Evolutionary conservation across 768 basidiomycete species (phyloP).

Genomic region (Lactifluus rugatus): DNA sequence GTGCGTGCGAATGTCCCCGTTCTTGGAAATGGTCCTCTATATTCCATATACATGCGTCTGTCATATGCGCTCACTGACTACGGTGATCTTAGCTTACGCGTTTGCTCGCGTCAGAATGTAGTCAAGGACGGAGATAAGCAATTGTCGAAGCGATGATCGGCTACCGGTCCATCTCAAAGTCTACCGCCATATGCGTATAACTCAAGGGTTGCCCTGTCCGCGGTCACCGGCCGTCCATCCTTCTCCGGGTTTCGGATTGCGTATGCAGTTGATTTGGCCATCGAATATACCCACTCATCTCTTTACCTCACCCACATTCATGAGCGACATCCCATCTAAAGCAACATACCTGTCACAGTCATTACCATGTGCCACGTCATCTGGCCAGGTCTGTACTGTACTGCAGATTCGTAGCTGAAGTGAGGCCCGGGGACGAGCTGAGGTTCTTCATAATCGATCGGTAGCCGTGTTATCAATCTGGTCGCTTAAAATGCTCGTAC

Average conservation of each 20-base stretch:
- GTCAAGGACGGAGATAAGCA: not conserved
- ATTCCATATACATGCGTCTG: not conserved
- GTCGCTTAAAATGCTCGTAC: no score
- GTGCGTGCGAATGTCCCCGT: no score
- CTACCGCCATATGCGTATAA: not conserved
- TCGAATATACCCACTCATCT: not conserved
- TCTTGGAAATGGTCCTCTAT: not conserved
- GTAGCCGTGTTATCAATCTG: no score
- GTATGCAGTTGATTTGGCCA: no score
- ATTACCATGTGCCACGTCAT: not conserved
- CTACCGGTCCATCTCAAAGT: not conserved
- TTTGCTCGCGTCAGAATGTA: not conserved
- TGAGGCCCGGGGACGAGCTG: not conserved
- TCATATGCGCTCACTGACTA: not conserved
- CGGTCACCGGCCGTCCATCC: no score
- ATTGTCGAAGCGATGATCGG: not conserved
- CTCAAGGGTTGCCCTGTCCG: no score
- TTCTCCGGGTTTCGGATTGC: no score
- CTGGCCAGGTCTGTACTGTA: not conserved
- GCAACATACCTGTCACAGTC: not conserved
- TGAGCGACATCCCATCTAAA: not conserved
- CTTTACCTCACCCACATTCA: not conserved
- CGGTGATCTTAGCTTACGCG: no score
- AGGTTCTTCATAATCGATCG: not conserved
- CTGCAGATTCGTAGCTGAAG: not conserved